phyloP scores from a whole-genome alignment of 2,329 filamentous ascomycete species.

The Alternaria sp. region DNA sequence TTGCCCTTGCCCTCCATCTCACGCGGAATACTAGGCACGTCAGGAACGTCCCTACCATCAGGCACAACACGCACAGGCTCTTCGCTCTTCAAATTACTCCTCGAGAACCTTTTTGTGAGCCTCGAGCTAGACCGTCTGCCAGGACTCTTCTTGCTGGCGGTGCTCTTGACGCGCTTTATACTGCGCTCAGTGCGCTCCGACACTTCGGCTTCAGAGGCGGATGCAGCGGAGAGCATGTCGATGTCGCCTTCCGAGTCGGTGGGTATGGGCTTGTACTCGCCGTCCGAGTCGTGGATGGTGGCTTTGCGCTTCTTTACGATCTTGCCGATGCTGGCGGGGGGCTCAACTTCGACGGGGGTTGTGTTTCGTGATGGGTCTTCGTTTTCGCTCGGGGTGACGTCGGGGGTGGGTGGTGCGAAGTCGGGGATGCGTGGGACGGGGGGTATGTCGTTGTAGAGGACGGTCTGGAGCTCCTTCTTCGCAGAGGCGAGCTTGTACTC shows the following conservation, averaged over 20 bases:
- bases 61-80: conserved; percentile 34
- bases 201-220: conserved; percentile 25
- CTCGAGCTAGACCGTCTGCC: conserved; percentile 16
- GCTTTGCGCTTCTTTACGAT: conserved; percentile 51
- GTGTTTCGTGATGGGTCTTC: conserved; percentile 31
- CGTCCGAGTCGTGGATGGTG: conserved; percentile 32
- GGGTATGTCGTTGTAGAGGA: conserved; percentile 52
- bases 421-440: conserved; percentile 47
- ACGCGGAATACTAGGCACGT: conserved; percentile 25
- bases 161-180: conserved; percentile 18
- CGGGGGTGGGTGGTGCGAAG: conserved; percentile 37
- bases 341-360: conserved; percentile 13
- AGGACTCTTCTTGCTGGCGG: conserved; percentile 21
- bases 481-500: conserved; percentile 64
- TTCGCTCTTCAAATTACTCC: conserved; percentile 20
- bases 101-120: conserved; percentile 21
- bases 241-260: conserved; percentile 26
- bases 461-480: conserved; percentile 59
- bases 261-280: conserved; percentile 36
- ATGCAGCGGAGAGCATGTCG: conserved; percentile 17
- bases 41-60: conserved; percentile 28
- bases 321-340: conserved; percentile 17
- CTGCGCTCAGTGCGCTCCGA: conserved; percentile 6
- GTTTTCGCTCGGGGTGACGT: conserved; percentile 25
- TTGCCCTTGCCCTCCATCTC: conserved; percentile 30